Base-by-base conservation (phyloP, 2,329 filamentous ascomycete genomes). In the Diaporthe destruens region DNA sequence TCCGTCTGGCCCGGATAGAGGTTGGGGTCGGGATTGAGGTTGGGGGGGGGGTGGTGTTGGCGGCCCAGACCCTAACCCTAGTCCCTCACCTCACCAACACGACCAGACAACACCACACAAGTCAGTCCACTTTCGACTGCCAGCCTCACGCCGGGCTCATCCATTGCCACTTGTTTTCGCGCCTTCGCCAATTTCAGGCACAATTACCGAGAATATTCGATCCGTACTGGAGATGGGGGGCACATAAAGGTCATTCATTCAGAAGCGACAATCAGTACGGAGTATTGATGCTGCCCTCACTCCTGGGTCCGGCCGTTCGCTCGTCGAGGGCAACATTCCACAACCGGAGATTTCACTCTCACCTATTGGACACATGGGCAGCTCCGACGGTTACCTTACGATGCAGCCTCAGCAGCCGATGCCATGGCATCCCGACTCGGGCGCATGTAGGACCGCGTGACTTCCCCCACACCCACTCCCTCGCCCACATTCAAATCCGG, bases 401-500 rank as follows among this genome's bases (percentile, higher is more conserved):
- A 65, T 71, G 61, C 61, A 44, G 25, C 14, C 32, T 42, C 9
- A 73, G 69, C 67, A 44, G 54, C 67, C 32, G 69, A 72, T 32
- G 66, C 63, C 12, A 71, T 75, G 47, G 75, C 34, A 32, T 49
- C 36, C 53, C 47, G 7, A 34, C 32, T 18, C 25, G 66, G 67
- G 63, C 57, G 16, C 70, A 47, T 6, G 54, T 61, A 32, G 55
- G 29, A 25, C 44, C 49, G 49, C 49, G 36, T 57, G 44, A 49
- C 55, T 32, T 59, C 39, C 69, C 56, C 51, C 63, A 59, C 42
- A 36, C 44, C 34, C 57, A 81, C 49, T 73, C 75, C 47, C 83
- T 20, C 44, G 74, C 76, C 51, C 83, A 23, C 47, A 36, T 34
- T 42, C 57, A 82, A 49, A 74, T 76, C 51, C 83, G 88, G 78